Evolutionary conservation across 257 asterid species (phyloP), one percentile per base, ranked within the genome.

Genomic region (Schizonepeta tenuifolia): DNA sequence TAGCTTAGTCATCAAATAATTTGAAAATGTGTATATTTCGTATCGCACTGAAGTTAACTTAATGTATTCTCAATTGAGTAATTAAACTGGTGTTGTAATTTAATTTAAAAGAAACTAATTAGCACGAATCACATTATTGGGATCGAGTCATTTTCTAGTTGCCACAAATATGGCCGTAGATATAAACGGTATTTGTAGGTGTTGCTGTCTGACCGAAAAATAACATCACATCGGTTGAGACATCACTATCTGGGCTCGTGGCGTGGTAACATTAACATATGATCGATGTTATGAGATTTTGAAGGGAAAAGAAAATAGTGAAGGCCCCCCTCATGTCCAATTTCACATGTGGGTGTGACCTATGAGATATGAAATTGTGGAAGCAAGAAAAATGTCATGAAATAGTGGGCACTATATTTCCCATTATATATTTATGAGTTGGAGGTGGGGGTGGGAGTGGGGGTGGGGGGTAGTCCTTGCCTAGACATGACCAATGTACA

Each of bases 401-500:
- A 73, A 38, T 59, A 50, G 82, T 72, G 70, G 65, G 60, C 70
- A 71, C 70, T 8, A 22, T 3, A 58, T 12, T 43, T 60, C 72
- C 74, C 79, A 75, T 21, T 73, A 65, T 40, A 41, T 73, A 54
- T 69, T 55, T 47, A 75, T 69, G 28, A 36, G 51, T 38, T 62
- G 67, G 75, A 79, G 63, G 51, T 44, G n/a, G 62, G 58, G n/a
- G n/a, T n/a, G n/a, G n/a, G n/a, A n/a, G n/a, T n/a, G n/a, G n/a
- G n/a, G n/a, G n/a, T n/a, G n/a, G n/a, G n/a, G n/a, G 57, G 64
- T 31, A 1, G 43, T 65, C 75, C 67, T 65, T 72, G 77, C 74
- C 76, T 74, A 80, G 80, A 80, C 83, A 79, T n/a, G n/a, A n/a
- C 68, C 83, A 54, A 40, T 76, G 74, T 70, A 66, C 79, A 78